Evolutionary conservation across 192 early-diverging fungal species (phyloP), one percentile per base, ranked within the genome.

Genomic region (Coemansia sp.): DNA sequence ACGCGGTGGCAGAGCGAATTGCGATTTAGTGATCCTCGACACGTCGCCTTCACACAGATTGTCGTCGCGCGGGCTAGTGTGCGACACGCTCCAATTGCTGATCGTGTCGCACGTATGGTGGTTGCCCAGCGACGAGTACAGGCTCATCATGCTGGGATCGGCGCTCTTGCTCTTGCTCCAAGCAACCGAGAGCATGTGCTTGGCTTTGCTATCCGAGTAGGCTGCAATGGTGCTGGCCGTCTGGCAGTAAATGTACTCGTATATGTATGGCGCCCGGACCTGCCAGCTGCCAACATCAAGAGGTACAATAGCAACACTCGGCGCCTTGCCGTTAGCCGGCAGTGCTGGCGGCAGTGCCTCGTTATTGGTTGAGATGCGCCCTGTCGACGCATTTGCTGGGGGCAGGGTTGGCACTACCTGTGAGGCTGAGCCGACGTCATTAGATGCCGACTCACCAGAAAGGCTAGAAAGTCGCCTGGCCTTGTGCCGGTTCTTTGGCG

Each of bases 81-180:
- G 26, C 3, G 53, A 46, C 34, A 37, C 24, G 21, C 51, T 38
- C 70, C 66, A 65, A 6, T 61, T 23, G 3, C 40, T 31, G 21
- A 73, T 26, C 5, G 46, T 45, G 18, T 21, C 2, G 18, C 66
- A 50, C 2, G 78, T 56, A 8, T 34, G 21, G 7, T 7, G 0
- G 59, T 71, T 75, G 9, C 78, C 78, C 55, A 66, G 72, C 26
- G 73, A 74, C 53, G 69, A 14, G 18, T 60, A 74, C 18, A 73
- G 56, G 34, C 62, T 42, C 36, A 71, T 37, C 59, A 31, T 51
- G 23, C 46, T 37, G 26, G 24, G 6, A 8, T 43, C 23, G 5
- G 48, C 10, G 24, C 48, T 51, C 24, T 48, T 26, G 24, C 48
- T 51, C 24, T 50, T 23, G 43, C 55, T n/a, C 78, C 78, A 80